Percentiles rank a stretch among this genome's conserved stretches.
phyloP scores from a whole-genome alignment of 768 basidiomycete species.

The Auriscalpium vulgare region DNA sequence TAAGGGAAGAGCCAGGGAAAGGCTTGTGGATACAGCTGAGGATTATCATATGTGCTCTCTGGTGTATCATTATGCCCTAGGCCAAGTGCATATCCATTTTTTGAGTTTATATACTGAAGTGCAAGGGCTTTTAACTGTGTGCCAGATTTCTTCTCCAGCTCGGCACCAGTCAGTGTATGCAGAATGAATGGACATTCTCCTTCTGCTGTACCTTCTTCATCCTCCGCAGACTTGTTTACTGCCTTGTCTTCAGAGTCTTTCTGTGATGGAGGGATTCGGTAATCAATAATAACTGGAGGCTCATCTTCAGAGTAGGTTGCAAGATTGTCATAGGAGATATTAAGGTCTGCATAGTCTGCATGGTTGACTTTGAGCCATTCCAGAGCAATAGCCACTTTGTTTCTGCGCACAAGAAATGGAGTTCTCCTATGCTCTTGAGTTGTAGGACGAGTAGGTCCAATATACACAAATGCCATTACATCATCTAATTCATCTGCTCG shows the following conservation, averaged over 20 bases:
- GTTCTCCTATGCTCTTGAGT: slow-evolving; percentile 18
- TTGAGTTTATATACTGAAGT: slow-evolving; percentile 19
- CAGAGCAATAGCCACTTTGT: slow-evolving; percentile 6
- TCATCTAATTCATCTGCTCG: slow-evolving; percentile 25
- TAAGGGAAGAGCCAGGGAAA: slow-evolving; percentile 37
- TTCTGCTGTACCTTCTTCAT: slow-evolving; percentile 20
- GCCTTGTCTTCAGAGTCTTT: slow-evolving; percentile 5
- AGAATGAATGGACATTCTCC: slow-evolving; percentile 31
- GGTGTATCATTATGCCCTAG: slow-evolving; percentile 21
- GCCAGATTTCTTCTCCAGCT: slow-evolving; percentile 4
- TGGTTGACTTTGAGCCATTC: no score
- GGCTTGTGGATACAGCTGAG: slow-evolving; percentile 28
- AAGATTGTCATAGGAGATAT: slow-evolving; percentile 14
- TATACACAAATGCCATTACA: slow-evolving; percentile 24
- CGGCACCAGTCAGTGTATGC: slow-evolving; percentile 26
- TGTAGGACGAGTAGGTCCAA: slow-evolving; percentile 23
- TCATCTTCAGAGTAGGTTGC: slow-evolving; percentile 13
- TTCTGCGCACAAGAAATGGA: slow-evolving; percentile 7
- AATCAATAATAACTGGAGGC: slow-evolving; percentile 14
- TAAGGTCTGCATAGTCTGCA: not conserved
- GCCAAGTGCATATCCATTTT: slow-evolving; percentile 20
- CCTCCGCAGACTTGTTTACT: slow-evolving; percentile 19
- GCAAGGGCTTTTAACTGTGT: slow-evolving; percentile 17
- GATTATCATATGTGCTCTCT: slow-evolving; percentile 28
- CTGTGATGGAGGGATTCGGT: not conserved